These are phyloP conservation scores for Fusarium globosum DNA, from an alignment of 2,329 filamentous ascomycete genomes.

Conservation along the genomic window DNA sequence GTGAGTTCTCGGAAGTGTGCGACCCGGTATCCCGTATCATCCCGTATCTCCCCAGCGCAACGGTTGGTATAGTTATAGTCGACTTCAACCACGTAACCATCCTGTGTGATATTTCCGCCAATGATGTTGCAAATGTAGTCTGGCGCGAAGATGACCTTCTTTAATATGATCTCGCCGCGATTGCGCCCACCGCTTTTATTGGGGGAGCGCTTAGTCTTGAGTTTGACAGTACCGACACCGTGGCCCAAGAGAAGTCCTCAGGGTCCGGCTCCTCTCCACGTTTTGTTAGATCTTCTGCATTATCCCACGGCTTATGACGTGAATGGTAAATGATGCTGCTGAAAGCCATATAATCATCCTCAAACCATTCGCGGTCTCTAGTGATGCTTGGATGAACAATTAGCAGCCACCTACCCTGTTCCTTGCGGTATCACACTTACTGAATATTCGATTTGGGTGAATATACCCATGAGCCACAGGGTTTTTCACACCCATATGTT, in stretches of 20 bases:
- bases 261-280: too few relatives aligned
- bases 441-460: accelerated
- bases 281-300: too few relatives aligned
- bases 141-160: not conserved
- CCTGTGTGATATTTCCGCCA: not conserved
- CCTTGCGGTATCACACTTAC: accelerated
- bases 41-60: too few relatives aligned
- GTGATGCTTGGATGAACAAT: not conserved
- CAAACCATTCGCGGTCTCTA: not conserved
- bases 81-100: too few relatives aligned
- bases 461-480: accelerated
- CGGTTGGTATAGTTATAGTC: too few relatives aligned
- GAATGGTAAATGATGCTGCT: not conserved
- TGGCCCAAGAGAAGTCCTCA: too few relatives aligned
- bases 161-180: too few relatives aligned
- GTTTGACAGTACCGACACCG: not conserved
- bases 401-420: not conserved
- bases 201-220: not conserved
- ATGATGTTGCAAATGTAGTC: not conserved
- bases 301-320: accelerated
- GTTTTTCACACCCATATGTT: accelerated
- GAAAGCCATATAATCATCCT: not conserved
- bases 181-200: too few relatives aligned
- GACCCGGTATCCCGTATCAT: not conserved
- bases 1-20: not conserved